Base-by-base conservation (phyloP, 1,284 basidiomycete species). In the Pyrrhoderma noxium region DNA sequence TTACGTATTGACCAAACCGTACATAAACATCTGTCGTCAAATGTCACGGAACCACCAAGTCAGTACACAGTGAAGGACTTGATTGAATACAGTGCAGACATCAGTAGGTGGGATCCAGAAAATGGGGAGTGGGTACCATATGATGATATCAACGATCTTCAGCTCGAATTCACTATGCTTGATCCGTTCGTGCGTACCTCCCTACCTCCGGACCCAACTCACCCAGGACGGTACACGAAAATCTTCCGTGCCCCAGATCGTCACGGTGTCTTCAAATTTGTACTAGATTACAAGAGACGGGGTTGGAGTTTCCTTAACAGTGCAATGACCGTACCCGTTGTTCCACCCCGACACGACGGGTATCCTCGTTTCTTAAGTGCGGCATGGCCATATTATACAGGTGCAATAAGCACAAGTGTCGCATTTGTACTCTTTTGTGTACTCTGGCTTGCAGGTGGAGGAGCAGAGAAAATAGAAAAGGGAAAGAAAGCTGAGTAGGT, bases 191-290 rank as follows among this genome's bases (percentile, higher is more conserved):
- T 95, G 55, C 87, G 93, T 27, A 89, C 83, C 8, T 68, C 81
- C 3, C 73, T 96, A 7, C 70, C 65, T 8, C 74, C 84, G 8
- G 75, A 80, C 16, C 55, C 68, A 9, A 74, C 72, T 3, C 59
- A 66, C 34, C 76, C 81, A 2, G 86, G 83, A 27, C 77, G 76
- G 56, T 97, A 93, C 70, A 74, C 76, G 8, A 77, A 85, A 2
- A 79, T 77, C 1, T 94, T 99, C 79, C 80, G 81, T 39, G 83
- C 86, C 2, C 95, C 95, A 2, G 95, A 98, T 69, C 74, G 93
- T 52, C 96, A 99, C 65, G 95, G 96, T 41, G 96, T 99, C 11
- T 99, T 96, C 79, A 97, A 97, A 64, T 94, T 99, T 65, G 75
- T 90, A 22, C 71, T 97, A 41, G 79, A 94, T 67, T 85, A 92